Evolutionary conservation across 176 grass and related monocot species (phyloP).

Genomic region (Chrysopogon serrulatus): DNA sequence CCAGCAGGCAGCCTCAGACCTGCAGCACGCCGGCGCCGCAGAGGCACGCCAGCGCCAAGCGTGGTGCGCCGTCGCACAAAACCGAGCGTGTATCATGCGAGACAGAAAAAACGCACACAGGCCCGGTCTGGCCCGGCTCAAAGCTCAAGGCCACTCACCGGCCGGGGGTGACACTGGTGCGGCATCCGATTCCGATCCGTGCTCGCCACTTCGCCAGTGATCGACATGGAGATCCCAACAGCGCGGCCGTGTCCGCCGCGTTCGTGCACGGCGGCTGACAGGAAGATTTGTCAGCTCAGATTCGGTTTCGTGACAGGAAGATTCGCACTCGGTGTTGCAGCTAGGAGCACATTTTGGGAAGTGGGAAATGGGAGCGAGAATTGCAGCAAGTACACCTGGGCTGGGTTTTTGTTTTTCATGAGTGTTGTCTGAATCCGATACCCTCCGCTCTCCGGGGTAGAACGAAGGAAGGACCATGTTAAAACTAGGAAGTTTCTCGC

Average conservation of each 20-base stretch:
- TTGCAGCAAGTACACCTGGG: background rate
- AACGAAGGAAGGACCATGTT: too few species aligned
- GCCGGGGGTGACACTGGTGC: background rate
- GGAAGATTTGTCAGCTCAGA: background rate
- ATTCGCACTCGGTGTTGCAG: background rate
- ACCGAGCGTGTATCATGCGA: conserved; percentile 2
- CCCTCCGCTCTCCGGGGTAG: too few species aligned
- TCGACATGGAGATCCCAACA: conserved; percentile 12
- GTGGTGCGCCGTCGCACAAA: background rate
- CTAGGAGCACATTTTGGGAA: background rate
- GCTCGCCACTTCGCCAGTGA: background rate
- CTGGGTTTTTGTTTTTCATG: too few species aligned
- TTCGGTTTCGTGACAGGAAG: background rate
- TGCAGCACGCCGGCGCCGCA: too few species aligned
- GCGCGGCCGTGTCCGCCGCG: background rate
- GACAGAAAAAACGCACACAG: background rate
- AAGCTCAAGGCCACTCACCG: background rate
- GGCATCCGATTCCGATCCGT: background rate
- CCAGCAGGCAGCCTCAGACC: too few species aligned
- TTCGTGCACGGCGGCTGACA: background rate
- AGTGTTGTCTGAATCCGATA: too few species aligned
- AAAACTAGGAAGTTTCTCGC: conserved; percentile 5
- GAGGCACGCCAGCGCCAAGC: too few species aligned
- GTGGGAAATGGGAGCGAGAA: too few species aligned
- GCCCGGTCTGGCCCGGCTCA: background rate